These are phyloP conservation scores for Prunus yedoensis DNA, from an alignment of 331 rosid species.

Conservation along the genomic window DNA sequence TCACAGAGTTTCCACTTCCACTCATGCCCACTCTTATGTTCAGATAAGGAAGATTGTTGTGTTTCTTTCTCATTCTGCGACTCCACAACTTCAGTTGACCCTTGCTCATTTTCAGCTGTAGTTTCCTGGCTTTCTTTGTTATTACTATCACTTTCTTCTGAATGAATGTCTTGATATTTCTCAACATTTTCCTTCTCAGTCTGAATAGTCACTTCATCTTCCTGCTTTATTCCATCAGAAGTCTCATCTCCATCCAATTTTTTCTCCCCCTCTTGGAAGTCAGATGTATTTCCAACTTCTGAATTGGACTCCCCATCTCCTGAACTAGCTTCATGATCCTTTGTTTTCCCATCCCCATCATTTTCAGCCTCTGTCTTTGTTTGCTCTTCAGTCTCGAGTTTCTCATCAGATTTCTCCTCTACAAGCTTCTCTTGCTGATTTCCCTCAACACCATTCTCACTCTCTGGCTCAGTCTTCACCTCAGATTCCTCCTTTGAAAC, in stretches of 20 bases:
- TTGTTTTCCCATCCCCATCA: background rate
- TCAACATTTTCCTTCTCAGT: conserved; percentile 38
- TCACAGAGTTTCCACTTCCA: conserved; percentile 87
- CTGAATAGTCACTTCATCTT: conserved; percentile 32
- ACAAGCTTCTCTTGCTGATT: conserved; percentile 14
- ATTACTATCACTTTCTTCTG: conserved; percentile 35
- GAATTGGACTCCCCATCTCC: conserved; percentile 24
- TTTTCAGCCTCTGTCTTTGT: conserved; percentile 21
- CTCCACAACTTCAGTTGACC: conserved; percentile 49
- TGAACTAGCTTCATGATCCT: conserved; percentile 19
- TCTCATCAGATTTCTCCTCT: conserved; percentile 37
- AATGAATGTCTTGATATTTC: conserved; percentile 19
- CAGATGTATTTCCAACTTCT: conserved; percentile 14
- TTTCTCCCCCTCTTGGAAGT: conserved; percentile 20
- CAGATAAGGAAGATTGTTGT: conserved; percentile 26
- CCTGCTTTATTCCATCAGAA: conserved; percentile 29
- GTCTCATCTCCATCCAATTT: conserved; percentile 32
- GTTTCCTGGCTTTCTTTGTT: conserved; percentile 30
- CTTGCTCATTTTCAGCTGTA: conserved; percentile 3
- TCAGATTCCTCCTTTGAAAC: conserved; percentile 22
- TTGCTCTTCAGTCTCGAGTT: conserved; percentile 13
- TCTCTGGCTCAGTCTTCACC: conserved; percentile 15
- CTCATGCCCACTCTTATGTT: conserved; percentile 30
- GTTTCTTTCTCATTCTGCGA: conserved; percentile 48
- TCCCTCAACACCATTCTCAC: conserved; percentile 19